Evolutionary conservation across 306 rosid genomes (phyloP).

Genomic region (Quercus dentata): DNA sequence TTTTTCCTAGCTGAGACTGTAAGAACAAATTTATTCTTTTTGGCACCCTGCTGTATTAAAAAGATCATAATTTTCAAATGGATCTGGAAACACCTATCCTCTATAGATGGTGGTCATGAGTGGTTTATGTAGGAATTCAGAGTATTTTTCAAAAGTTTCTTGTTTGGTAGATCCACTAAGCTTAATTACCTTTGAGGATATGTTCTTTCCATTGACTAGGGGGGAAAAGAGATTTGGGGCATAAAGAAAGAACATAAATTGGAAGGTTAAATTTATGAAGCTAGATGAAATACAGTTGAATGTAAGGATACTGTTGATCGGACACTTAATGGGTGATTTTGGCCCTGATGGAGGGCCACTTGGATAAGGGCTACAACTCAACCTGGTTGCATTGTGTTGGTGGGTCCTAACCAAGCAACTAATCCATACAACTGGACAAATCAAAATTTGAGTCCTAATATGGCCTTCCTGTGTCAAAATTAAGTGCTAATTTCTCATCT

Average conservation of each 20-base stretch:
- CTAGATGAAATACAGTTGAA: neutral
- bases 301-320: neutral
- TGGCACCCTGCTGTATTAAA: neutral
- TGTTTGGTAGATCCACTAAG: neutral
- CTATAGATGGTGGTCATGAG: neutral
- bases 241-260: neutral
- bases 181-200: neutral
- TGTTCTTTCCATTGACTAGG: neutral
- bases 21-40: constrained; percentile 29
- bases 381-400: neutral
- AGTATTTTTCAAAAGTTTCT: neutral
- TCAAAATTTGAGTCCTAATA: neutral
- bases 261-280: neutral
- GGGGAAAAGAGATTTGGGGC: neutral
- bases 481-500: neutral
- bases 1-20: constrained; percentile 96
- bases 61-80: neutral
- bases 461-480: neutral
- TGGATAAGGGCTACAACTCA: neutral
- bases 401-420: neutral
- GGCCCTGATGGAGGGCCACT: neutral
- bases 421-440: neutral
- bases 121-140: neutral
- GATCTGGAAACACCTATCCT: neutral
- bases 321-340: neutral